Percentiles rank a stretch among this genome's conserved stretches.
phyloP scores from a whole-genome alignment of 2,329 filamentous ascomycete genomes.

The Tolypocladium ophioglossoides region DNA sequence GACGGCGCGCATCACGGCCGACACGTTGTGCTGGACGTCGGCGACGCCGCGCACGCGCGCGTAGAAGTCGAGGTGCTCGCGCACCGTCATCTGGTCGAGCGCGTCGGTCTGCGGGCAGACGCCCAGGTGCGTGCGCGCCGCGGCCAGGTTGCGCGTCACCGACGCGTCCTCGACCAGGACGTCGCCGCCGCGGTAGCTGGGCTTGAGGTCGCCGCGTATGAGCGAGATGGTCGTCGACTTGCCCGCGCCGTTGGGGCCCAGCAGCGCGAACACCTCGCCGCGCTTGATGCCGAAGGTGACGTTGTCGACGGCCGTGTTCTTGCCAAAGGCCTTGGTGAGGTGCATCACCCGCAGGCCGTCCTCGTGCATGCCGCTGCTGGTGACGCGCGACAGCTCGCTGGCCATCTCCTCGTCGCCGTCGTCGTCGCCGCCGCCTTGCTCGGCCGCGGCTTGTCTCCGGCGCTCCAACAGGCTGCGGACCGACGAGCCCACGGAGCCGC shows the following conservation, averaged over 20 bases:
- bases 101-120: slow-evolving; percentile 86
- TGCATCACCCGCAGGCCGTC: slow-evolving; percentile 72
- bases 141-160: slow-evolving; percentile 59
- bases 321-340: slow-evolving; percentile 69
- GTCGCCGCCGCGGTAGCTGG: slow-evolving; percentile 60
- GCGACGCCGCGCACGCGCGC: slow-evolving; percentile 71
- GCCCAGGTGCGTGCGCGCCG: slow-evolving; percentile 68
- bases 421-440: slow-evolving; percentile 16
- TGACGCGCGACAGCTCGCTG: slow-evolving; percentile 54
- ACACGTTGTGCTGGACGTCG: slow-evolving; percentile 67
- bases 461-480: slow-evolving; percentile 30
- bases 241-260: slow-evolving; percentile 85
- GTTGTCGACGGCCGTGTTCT: slow-evolving; percentile 74
- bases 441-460: slow-evolving; percentile 12
- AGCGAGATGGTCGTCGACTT: slow-evolving; percentile 85
- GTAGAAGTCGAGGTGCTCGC: slow-evolving; percentile 82
- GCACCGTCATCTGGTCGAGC: slow-evolving; percentile 82
- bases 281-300: slow-evolving; percentile 72
- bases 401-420: slow-evolving; percentile 48
- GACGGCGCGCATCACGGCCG: slow-evolving; percentile 68
- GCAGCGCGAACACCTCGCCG: slow-evolving; percentile 77
- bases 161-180: slow-evolving; percentile 71
- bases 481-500: slow-evolving; percentile 53
- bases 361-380: slow-evolving; percentile 19
- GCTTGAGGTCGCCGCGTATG: slow-evolving; percentile 78